These are phyloP conservation scores for Fraxinus platypoda DNA, from an alignment of 305 asterid genomes.

Conservation along the genomic window DNA sequence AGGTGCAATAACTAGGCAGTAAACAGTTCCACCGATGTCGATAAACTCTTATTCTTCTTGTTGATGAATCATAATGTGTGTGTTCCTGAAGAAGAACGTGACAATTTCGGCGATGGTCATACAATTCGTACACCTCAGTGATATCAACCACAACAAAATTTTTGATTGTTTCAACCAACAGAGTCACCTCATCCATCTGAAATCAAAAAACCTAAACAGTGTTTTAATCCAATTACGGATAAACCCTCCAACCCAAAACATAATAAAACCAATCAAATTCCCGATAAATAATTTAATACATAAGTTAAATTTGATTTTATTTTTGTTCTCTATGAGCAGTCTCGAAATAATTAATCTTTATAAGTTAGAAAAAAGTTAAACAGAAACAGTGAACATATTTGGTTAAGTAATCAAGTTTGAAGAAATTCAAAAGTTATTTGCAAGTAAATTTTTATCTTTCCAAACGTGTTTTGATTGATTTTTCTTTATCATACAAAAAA, in stretches of 20 bases:
- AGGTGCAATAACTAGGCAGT: conserved; percentile 82
- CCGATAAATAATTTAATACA: neutral
- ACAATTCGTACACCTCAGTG: conserved; percentile 78
- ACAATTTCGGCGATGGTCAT: conserved; percentile 66
- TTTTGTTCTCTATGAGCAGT: neutral
- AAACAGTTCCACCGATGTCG: conserved; percentile 76
- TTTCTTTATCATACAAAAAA: neutral
- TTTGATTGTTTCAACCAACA: neutral
- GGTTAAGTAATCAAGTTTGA: neutral
- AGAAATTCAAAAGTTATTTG: neutral
- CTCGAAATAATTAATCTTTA: too few species aligned
- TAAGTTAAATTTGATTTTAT: neutral
- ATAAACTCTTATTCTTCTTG: conserved; percentile 85
- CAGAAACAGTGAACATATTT: neutral
- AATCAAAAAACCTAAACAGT: neutral
- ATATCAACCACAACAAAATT: conserved; percentile 18
- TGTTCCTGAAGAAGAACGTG: conserved; percentile 79
- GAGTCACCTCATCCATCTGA: neutral
- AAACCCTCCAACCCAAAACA: neutral
- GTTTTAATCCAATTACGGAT: neutral
- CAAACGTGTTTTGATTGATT: neutral
- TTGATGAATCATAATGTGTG: conserved; percentile 88
- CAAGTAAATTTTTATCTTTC: neutral
- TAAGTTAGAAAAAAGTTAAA: too few species aligned
- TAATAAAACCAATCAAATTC: neutral